A percentile compares a stretch with the other conserved stretches of the same genome.
Conservation (phyloP, 73 alveolate genomes). For the Stentor coeruleus region DNA sequence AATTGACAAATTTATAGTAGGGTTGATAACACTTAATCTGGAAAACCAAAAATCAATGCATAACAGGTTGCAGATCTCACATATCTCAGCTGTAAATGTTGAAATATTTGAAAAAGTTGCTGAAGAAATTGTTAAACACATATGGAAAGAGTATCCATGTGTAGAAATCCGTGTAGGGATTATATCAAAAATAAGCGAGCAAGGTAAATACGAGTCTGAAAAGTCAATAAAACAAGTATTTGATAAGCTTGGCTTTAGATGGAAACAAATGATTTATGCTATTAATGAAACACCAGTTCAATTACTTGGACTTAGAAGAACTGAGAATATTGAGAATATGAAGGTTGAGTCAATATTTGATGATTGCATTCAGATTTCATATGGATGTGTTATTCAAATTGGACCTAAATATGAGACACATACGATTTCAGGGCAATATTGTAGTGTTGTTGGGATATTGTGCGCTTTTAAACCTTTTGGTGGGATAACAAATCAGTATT, state of each 20-base stretch:
- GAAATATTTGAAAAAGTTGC: neutral
- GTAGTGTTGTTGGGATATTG: neutral
- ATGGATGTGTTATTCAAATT: neutral
- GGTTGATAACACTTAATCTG: neutral
- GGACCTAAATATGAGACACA: neutral
- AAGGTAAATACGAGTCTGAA: constrained; percentile 3
- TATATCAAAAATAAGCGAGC: neutral
- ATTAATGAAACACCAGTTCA: neutral
- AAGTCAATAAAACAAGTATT: neutral
- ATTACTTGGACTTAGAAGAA: neutral
- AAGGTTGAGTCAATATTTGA: neutral
- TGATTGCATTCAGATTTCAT: neutral
- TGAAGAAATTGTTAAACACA: neutral
- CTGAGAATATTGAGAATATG: neutral
- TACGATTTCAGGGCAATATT: neutral
- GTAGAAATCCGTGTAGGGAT: neutral
- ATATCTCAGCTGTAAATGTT: neutral
- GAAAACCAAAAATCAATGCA: constrained; percentile 11
- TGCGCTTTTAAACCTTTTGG: neutral
- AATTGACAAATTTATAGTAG: neutral
- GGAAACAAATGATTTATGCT: constrained; percentile 13
- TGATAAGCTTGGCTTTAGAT: neutral
- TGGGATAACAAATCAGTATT: neutral
- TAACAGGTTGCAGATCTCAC: neutral
- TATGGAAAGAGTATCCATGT: neutral